Evolutionary conservation across 768 basidiomycete genomes (phyloP), one percentile per base, ranked within the genome.

Genomic region (Leccinum disarticulatum): DNA sequence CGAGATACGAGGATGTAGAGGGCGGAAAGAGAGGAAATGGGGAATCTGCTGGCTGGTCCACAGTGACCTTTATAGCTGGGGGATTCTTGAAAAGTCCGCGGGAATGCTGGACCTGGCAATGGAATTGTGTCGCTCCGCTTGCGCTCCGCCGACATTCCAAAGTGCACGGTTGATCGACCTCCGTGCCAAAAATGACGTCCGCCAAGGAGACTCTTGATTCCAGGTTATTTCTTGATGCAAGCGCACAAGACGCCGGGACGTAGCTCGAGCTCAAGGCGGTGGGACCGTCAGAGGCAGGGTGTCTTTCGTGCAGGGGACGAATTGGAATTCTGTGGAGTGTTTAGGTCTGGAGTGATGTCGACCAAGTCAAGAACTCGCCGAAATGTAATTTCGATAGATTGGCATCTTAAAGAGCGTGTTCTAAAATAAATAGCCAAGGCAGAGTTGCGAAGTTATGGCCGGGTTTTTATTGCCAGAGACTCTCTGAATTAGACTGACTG

Each of bases 1-100:
- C 38, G 28, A 50, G 5, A 51, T 19, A 14, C 0, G 46, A 35
- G 5, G 43, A 52, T 30, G 4, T 36, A 50, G 48, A 2, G 52
- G 61, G 28, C n/a, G 49, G 14, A 43, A 30, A 27, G 22, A 27
- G 48, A 41, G 47, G 22, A 3, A 43, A 47, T 38, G 60, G n/a
- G 57, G 53, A 9, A 30, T 31, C 35, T 28, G 25, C 19, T 59
- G 52, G 57, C 25, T 49, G 46, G 13, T 8, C 8, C 11, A 22
- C 9, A 58, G 53, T 43, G 53, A 8, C 25, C 59, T 68, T 66
- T 66, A 69, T 61, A 66, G 47, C 55, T 22, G n/a, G 66, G 49
- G 46, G 38, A 38, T 17, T 25, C 36, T 36, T 36, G 15, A 6
- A 17, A 30, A 17, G 30, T 14, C 33, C n/a, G 48, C 25, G 3